These are phyloP conservation scores for Echites panduratus DNA, from an alignment of 257 asterid genomes.

Conservation along the genomic window DNA sequence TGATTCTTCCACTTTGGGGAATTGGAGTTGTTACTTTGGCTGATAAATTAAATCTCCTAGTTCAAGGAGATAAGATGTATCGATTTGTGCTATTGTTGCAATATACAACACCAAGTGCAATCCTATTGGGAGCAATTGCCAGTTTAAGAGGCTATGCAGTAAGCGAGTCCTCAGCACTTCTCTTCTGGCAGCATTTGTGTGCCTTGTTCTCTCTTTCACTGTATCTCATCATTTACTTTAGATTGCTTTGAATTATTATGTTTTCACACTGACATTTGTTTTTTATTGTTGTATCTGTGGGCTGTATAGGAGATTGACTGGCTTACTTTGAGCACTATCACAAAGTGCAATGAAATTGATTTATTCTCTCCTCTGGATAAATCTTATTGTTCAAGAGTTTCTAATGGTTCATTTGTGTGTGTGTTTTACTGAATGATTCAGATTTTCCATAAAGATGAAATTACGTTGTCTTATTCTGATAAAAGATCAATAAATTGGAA, in stretches of 20 bases:
- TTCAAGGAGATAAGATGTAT: conserved; percentile 31
- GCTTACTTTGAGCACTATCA: conserved; percentile 6
- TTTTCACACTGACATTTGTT: not conserved
- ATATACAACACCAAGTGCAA: conserved; percentile 39
- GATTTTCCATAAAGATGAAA: not conserved
- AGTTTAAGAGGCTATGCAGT: conserved; percentile 45
- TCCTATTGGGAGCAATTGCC: conserved; percentile 39
- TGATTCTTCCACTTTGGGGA: conserved; percentile 36
- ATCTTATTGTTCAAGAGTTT: not conserved
- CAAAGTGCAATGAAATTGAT: not conserved
- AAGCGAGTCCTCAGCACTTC: conserved; percentile 39
- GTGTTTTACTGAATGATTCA: too few species aligned
- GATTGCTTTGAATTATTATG: not conserved
- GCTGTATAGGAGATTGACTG: not conserved
- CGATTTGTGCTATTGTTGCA: conserved; percentile 36
- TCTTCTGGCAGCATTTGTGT: conserved; percentile 41
- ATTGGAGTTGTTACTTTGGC: conserved; percentile 31
- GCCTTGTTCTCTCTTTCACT: conserved; percentile 35
- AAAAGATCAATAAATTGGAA: not conserved
- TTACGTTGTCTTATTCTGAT: not conserved
- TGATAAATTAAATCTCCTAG: conserved; percentile 27
- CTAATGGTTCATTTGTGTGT: not conserved
- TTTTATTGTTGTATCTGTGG: not conserved
- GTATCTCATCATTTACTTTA: conserved; percentile 32
- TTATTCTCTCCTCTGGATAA: not conserved